These are phyloP conservation scores for Solanum piurae DNA, from an alignment of 257 asterid genomes.

Conservation along the genomic window DNA sequence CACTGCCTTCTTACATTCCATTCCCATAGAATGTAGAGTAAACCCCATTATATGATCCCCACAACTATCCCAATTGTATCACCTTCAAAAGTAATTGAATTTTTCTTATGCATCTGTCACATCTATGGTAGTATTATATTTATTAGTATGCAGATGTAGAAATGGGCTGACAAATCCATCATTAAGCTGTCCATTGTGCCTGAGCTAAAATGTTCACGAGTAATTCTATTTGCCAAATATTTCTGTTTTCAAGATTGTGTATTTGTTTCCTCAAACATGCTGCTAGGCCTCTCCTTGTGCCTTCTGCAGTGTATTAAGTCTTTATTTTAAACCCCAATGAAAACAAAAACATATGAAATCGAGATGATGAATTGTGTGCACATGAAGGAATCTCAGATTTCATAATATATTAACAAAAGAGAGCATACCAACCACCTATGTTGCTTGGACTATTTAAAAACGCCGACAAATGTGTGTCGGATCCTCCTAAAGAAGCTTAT, in stretches of 20 bases:
- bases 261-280: not conserved
- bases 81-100: not conserved
- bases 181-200: not conserved
- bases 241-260: not conserved
- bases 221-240: not conserved
- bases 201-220: not conserved
- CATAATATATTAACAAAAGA: not conserved
- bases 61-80: not conserved
- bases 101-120: not conserved
- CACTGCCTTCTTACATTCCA: not conserved
- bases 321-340: not conserved
- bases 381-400: not conserved
- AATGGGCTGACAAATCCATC: not conserved
- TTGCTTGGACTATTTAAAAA: not conserved
- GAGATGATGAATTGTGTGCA: not conserved
- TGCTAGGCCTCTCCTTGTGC: not conserved
- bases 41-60: not conserved
- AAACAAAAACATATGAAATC: not conserved
- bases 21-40: not conserved
- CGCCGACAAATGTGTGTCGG: not conserved
- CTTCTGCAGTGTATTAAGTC: not conserved
- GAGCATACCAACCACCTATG: not conserved
- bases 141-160: not conserved
- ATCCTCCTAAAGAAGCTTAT: not conserved
- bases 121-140: not conserved